phyloP scores from a whole-genome alignment of 2,329 filamentous ascomycete species.

The Cladophialophora yegresii region DNA sequence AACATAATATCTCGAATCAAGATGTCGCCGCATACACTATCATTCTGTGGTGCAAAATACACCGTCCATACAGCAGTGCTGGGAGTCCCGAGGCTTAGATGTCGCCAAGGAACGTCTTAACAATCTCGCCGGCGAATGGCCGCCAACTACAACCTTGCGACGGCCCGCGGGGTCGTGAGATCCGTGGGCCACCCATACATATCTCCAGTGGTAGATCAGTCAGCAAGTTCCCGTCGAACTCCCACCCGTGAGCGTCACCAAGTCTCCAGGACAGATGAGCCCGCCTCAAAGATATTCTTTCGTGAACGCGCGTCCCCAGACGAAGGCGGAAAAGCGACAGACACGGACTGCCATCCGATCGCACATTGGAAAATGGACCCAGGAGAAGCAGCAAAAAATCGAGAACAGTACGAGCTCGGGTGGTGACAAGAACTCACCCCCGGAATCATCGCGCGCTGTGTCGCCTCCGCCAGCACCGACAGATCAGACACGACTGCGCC shows the following conservation, averaged over 20 bases:
- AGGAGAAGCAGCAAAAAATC: slow-evolving; percentile 16
- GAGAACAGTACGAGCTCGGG: slow-evolving; percentile 1
- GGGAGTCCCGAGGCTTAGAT: not conserved
- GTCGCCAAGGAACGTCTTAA: not conserved
- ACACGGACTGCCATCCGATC: slow-evolving; percentile 17
- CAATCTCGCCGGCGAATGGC: not conserved
- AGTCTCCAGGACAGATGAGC: slow-evolving; percentile 8
- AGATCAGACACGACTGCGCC: slow-evolving; percentile 3
- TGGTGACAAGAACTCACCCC: slow-evolving; percentile 4
- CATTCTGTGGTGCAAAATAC: not conserved
- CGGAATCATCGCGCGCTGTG: slow-evolving; percentile 10
- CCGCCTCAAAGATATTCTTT: slow-evolving; percentile 18
- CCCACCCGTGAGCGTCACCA: not conserved
- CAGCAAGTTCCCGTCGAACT: not conserved
- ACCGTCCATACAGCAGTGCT: not conserved
- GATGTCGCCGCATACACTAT: not conserved
- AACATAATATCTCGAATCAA: not conserved
- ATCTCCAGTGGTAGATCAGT: not conserved
- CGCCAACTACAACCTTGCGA: not conserved
- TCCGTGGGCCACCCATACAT: not conserved
- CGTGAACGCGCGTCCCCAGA: slow-evolving; percentile 19
- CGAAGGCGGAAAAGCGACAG: slow-evolving; percentile 18
- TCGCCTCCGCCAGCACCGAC: slow-evolving; percentile 3
- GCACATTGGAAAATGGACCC: slow-evolving; percentile 20
- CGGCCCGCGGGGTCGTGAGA: not conserved